Evolutionary conservation across 2,329 filamentous ascomycete genomes (phyloP), one percentile per base, ranked within the genome.

Genomic region (Microsporum audouinii): DNA sequence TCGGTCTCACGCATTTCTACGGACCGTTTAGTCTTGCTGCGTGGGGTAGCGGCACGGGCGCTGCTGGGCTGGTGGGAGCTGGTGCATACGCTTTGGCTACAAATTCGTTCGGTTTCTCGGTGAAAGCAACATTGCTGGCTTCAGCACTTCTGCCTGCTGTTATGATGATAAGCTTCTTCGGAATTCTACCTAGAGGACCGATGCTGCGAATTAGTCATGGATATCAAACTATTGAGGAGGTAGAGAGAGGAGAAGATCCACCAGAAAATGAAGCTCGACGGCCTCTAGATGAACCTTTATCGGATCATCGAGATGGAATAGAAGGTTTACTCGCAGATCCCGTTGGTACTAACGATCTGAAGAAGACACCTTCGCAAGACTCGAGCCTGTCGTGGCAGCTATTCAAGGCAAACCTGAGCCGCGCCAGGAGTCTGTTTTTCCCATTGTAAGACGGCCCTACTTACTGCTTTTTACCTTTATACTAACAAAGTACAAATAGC

Each of bases 41-140:
- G 39, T 99, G 94, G 94, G 88, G 90, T 0, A 92, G 88, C 65
- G 92, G 92, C 0, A 96, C 92, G 0, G 92, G 92, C 1, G 92
- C 88, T 0, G 92, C 92, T 0, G 92, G 92, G 0, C 73, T 99
- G 61, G 80, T 92, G 0, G 94, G 94, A 3, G 90, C 92, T 0
- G 91, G 91, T 0, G 80, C 92, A 12, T 99, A 97, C 74, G 89
- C 95, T 5, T 70, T 92, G 56, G 81, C 94, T 62, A 97, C 92
- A 0, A 91, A 88, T 36, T 88, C 86, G 70, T 78, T 95, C 61
- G 84, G 85, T 0, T 81, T 96, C 65, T 84, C 82, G 59, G 89
- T 96, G 49, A 83, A 82, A 67, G 80, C 80, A 29, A 95, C 88
- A 64, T 73, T 97, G 65, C 75, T 96, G 43, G 82, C 85, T 14